These are phyloP conservation scores for Odontarrhena argentea DNA, from an alignment of 345 rosid species.

Conservation along the genomic window DNA sequence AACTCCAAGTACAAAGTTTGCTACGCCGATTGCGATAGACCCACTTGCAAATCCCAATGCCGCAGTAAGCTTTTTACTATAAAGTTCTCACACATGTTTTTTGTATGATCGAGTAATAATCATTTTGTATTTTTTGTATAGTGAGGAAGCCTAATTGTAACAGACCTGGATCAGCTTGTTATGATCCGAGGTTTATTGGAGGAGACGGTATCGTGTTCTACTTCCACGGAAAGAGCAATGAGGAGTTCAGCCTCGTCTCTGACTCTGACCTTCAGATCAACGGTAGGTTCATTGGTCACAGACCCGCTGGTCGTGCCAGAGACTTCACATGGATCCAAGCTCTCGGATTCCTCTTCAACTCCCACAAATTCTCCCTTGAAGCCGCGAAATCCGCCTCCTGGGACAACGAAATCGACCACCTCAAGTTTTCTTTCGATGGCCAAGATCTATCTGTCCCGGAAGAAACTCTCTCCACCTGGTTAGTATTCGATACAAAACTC, in stretches of 20 bases:
- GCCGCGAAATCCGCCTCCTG: slow-evolving; percentile 55
- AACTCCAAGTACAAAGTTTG: slow-evolving; percentile 46
- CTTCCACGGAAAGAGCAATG: slow-evolving; percentile 60
- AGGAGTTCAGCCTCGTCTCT: slow-evolving; percentile 57
- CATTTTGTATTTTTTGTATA: slow-evolving; percentile 14
- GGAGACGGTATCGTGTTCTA: slow-evolving; percentile 64
- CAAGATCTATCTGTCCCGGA: slow-evolving; percentile 50
- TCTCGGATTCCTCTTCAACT: slow-evolving; percentile 49
- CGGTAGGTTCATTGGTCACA: slow-evolving; percentile 57
- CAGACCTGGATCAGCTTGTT: slow-evolving; percentile 62
- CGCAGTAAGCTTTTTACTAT: slow-evolving; percentile 31
- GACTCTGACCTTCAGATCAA: slow-evolving; percentile 58
- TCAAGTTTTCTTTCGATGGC: slow-evolving; percentile 58
- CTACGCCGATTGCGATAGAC: slow-evolving; percentile 44
- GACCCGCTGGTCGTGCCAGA: slow-evolving; percentile 48
- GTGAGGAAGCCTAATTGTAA: slow-evolving; percentile 50
- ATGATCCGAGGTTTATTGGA: slow-evolving; percentile 59
- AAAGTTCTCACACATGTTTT: not conserved
- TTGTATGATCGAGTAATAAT: not conserved
- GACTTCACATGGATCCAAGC: slow-evolving; percentile 69
- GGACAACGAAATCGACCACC: slow-evolving; percentile 57
- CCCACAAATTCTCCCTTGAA: slow-evolving; percentile 61
- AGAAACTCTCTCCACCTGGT: slow-evolving; percentile 57
- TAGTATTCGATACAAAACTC: slow-evolving; percentile 28
- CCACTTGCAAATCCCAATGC: slow-evolving; percentile 46